Percentiles rank a stretch among this genome's conserved stretches.
Conservation (phyloP, 805 yeast species). For the Schwanniomyces occidentalis region DNA sequence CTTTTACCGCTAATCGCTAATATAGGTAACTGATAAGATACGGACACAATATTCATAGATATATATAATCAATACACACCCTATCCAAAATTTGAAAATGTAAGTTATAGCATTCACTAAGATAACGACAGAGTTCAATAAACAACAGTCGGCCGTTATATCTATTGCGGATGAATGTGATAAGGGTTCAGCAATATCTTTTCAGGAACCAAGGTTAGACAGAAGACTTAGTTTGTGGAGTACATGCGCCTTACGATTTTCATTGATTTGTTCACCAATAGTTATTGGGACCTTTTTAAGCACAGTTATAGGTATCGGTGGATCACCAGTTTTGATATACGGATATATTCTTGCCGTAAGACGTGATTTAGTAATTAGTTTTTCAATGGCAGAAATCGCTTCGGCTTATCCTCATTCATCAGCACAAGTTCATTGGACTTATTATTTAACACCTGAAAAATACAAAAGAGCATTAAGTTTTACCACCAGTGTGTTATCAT, state of each 20-base stretch:
- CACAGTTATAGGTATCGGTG: constrained; percentile 23
- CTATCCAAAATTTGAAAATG: too few species aligned
- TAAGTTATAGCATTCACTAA: too few species aligned
- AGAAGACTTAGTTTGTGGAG: constrained; percentile 17
- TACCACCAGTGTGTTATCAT: constrained; percentile 27
- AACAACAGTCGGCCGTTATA: too few species aligned
- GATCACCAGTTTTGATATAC: constrained; percentile 20
- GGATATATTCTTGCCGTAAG: constrained; percentile 19
- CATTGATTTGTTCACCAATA: constrained; percentile 19
- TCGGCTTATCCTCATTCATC: constrained; percentile 35
- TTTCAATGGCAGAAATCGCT: constrained; percentile 27
- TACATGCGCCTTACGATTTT: constrained; percentile 16
- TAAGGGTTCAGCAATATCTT: not conserved
- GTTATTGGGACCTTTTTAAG: constrained; percentile 22
- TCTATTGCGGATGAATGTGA: too few species aligned
- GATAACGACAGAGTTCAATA: too few species aligned
- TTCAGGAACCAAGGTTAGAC: constrained; percentile 4
- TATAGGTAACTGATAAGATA: too few species aligned
- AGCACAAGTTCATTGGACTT: constrained; percentile 37
- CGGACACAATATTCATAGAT: too few species aligned
- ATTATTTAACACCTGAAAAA: constrained; percentile 23
- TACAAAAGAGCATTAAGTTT: constrained; percentile 25
- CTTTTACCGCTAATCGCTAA: too few species aligned
- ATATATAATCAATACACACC: too few species aligned
- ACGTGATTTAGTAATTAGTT: constrained; percentile 17